These are phyloP conservation scores for Coemansia sp. DNA, from an alignment of 192 early-diverging fungal species.

Conservation along the genomic window DNA sequence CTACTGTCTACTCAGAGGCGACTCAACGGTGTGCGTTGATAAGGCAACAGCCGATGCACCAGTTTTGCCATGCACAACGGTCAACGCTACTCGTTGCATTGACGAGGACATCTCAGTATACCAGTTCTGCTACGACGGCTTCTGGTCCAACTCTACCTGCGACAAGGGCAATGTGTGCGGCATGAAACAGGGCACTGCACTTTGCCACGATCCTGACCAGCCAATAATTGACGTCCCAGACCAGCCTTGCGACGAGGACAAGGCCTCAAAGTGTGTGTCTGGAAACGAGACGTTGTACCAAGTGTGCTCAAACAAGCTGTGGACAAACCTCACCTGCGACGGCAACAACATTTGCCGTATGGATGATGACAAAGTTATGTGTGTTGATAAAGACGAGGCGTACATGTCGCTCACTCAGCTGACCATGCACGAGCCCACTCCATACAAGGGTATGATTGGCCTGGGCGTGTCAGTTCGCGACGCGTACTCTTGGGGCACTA, in stretches of 20 bases:
- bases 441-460: conserved; percentile 4
- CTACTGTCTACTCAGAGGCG: conserved; percentile 18
- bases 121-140: conserved; percentile 32
- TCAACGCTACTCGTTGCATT: conserved; percentile 32
- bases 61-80: conserved; percentile 13
- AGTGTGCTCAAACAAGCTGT: conserved; percentile 34
- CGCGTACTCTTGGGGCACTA: conserved; percentile 16
- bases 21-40: conserved; percentile 26
- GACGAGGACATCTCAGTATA: conserved; percentile 11
- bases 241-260: conserved; percentile 30
- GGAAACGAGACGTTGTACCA: conserved; percentile 31
- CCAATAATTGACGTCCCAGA: conserved; percentile 34
- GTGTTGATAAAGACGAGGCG: conserved; percentile 26
- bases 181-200: conserved; percentile 25
- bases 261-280: conserved; percentile 19
- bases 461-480: conserved; percentile 1
- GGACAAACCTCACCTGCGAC: conserved; percentile 40
- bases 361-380: conserved; percentile 19
- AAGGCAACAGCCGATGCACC: conserved; percentile 33
- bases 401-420: background rate
- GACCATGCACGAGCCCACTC: conserved; percentile 9
- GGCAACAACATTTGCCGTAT: conserved; percentile 32
- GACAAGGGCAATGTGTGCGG: conserved; percentile 34
- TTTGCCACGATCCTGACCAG: conserved; percentile 40
- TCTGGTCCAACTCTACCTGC: conserved; percentile 36